These are phyloP conservation scores for Mycena vulgaris DNA, from an alignment of 768 basidiomycete species.

Conservation along the genomic window DNA sequence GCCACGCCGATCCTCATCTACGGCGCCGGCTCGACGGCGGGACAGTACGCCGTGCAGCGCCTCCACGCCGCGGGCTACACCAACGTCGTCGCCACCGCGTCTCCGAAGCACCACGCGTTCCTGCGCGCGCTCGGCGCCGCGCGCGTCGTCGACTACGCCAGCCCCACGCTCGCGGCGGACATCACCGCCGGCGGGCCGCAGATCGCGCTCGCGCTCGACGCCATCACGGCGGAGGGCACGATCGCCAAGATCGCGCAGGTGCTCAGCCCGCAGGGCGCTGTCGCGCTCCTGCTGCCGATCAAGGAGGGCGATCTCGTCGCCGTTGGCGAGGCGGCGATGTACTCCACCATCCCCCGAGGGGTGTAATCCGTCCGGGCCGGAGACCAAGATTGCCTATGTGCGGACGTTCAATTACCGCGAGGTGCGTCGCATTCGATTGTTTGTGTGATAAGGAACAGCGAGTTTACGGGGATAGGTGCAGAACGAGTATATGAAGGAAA, in stretches of 20 bases:
- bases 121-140: conserved; percentile 55
- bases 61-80: conserved; percentile 57
- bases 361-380: conserved; percentile 29
- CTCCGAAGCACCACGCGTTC: conserved; percentile 47
- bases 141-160: conserved; percentile 54
- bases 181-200: conserved; percentile 45
- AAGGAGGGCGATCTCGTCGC: conserved; percentile 42
- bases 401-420: conserved; percentile 33
- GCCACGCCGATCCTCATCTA: conserved; percentile 57
- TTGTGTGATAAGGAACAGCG: neutral
- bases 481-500: conserved; percentile 59
- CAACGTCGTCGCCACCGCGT: conserved; percentile 56
- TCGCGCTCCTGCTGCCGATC: conserved; percentile 51
- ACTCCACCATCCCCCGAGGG: conserved; percentile 4
- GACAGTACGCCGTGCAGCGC: conserved; percentile 52
- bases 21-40: conserved; percentile 57
- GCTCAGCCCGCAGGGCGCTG: conserved; percentile 42
- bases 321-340: conserved; percentile 17
- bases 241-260: conserved; percentile 45
- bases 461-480: conserved; percentile 27
- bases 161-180: conserved; percentile 46
- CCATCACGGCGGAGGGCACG: conserved; percentile 48
- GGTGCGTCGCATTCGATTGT: neutral
- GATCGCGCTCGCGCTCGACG: conserved; percentile 47
- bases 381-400: conserved; percentile 55